A percentile compares a stretch with the other conserved stretches of the same genome.
These are phyloP conservation scores for Penicillium malachiteum DNA, from an alignment of 495 filamentous ascomycete species.

Conservation along the genomic window DNA sequence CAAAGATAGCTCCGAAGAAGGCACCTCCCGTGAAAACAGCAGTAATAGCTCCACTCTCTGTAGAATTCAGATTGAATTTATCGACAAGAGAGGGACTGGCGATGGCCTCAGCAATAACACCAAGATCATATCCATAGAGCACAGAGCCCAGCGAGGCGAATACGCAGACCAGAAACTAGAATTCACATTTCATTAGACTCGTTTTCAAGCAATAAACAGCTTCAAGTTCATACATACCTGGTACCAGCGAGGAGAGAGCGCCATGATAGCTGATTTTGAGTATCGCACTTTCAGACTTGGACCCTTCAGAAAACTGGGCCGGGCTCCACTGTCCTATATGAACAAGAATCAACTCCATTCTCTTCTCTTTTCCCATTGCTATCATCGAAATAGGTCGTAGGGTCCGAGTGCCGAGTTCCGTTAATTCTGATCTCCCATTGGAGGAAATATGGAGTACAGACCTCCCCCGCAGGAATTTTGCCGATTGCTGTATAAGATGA, in stretches of 20 bases:
- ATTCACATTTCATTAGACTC: neutral
- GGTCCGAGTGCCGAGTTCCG: neutral
- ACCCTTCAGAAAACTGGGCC: neutral
- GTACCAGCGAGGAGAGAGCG: constrained; percentile 9
- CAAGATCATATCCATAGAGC: constrained; percentile 47
- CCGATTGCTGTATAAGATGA: constrained; percentile 1
- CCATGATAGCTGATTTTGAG: neutral
- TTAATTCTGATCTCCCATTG: neutral
- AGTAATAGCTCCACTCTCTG: constrained; percentile 56
- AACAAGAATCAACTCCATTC: neutral
- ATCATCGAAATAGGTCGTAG: neutral
- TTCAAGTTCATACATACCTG: constrained; percentile 5
- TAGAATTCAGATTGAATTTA: constrained; percentile 34
- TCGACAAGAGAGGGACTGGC: constrained; percentile 17
- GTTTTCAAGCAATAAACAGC: too few relatives aligned
- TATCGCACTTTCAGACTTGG: neutral
- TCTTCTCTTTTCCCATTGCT: neutral
- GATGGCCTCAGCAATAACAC: constrained; percentile 51
- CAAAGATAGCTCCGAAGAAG: constrained; percentile 22
- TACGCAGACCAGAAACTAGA: constrained; percentile 51
- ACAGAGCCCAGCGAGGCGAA: constrained; percentile 55
- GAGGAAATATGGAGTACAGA: constrained; percentile 6
- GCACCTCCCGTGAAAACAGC: constrained; percentile 53
- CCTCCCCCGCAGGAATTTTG: constrained; percentile 13
- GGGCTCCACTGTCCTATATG: neutral